phyloP scores from a whole-genome alignment of 805 yeast species.

The Saccharomycopsis synnaedendra region DNA sequence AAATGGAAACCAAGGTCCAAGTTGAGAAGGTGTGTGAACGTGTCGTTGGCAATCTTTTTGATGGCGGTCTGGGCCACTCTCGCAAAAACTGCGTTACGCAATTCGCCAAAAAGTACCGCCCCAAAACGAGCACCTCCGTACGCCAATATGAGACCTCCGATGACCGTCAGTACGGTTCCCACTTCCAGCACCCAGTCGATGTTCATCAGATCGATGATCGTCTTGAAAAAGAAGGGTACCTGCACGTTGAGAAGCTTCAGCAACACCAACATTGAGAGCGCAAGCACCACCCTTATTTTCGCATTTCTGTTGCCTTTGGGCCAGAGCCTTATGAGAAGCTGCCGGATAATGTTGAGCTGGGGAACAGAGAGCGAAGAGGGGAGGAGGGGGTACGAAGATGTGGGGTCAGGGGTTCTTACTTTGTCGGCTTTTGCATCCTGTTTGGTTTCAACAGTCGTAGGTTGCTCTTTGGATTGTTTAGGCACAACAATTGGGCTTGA shows the following conservation, averaged over 20 bases:
- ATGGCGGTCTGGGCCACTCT: conserved; percentile 92
- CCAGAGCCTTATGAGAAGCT: conserved; percentile 67
- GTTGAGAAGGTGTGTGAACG: conserved; percentile 72
- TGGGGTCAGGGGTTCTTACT: neutral
- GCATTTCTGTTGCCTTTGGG: conserved; percentile 60
- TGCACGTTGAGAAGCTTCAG: conserved; percentile 87
- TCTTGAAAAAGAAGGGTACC: conserved; percentile 89
- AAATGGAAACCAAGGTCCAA: conserved; percentile 86
- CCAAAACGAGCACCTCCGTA: conserved; percentile 94
- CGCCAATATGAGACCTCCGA: conserved; percentile 62
- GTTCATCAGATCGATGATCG: conserved; percentile 86
- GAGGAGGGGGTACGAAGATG: neutral
- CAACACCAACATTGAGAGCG: conserved; percentile 59
- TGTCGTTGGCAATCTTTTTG: conserved; percentile 76
- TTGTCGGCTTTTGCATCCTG: neutral
- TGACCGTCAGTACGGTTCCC: conserved; percentile 49
- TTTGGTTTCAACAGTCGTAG: no score
- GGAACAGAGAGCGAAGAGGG: conserved; percentile 19
- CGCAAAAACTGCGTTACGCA: conserved; percentile 92
- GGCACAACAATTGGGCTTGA: no score
- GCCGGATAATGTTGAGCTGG: conserved; percentile 43
- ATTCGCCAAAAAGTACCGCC: conserved; percentile 86
- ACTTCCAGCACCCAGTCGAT: conserved; percentile 70
- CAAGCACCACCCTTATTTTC: conserved; percentile 63
- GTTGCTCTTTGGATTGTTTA: no score